A percentile compares a stretch with the other conserved stretches of the same genome.
Evolutionary conservation across 192 early-diverging fungal species (phyloP).

Genomic region (Paraglomus occultum): DNA sequence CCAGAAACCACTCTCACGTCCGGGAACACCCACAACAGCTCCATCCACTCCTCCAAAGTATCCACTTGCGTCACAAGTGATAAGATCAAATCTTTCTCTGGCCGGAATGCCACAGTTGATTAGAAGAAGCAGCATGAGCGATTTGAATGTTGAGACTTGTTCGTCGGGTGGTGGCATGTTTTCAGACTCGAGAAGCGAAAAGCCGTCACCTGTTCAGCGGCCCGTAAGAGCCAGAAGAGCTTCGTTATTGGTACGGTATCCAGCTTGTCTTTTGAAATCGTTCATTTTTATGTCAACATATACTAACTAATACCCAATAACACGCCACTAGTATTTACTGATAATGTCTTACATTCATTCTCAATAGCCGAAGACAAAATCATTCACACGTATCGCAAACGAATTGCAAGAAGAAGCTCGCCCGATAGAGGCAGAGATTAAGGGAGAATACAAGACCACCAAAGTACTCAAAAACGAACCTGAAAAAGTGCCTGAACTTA

Average conservation of each 20-base stretch:
- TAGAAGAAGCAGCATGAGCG: conserved; percentile 25
- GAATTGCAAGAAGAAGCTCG: conserved; percentile 25
- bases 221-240: conserved; percentile 26
- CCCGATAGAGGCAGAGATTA: conserved; percentile 27
- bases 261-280: neutral
- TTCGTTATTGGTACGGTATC: conserved; percentile 20
- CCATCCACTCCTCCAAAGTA: conserved; percentile 19
- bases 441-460: conserved; percentile 27
- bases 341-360: too few species aligned
- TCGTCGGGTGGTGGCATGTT: neutral
- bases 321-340: too few species aligned
- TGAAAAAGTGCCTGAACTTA: conserved; percentile 19
- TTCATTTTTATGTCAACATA: too few species aligned
- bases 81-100: conserved; percentile 12
- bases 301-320: too few species aligned
- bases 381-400: conserved; percentile 25
- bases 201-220: conserved; percentile 21
- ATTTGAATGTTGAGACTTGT: conserved; percentile 17
- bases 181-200: conserved; percentile 9
- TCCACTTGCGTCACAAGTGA: neutral
- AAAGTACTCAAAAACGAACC: conserved; percentile 26
- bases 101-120: conserved; percentile 12
- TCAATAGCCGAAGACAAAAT: conserved; percentile 28
- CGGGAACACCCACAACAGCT: conserved; percentile 24
- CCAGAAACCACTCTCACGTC: conserved; percentile 20